Conservation (phyloP, 1,139 yeast species). For the Blastobotrys proliferans region DNA sequence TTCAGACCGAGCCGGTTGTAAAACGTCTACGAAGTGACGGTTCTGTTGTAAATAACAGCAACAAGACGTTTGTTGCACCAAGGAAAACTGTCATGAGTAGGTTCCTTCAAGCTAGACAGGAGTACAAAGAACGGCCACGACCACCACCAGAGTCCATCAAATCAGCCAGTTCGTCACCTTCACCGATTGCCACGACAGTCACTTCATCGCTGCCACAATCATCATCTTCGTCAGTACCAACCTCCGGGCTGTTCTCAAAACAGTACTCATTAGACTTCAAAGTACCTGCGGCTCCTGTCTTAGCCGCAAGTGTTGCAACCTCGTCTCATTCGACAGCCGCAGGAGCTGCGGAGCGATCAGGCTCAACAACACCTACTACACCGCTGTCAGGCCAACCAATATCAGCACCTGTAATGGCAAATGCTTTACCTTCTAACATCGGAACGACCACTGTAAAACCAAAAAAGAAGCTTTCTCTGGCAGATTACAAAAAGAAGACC, state of each 20-base stretch:
- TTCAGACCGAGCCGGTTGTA: conserved; percentile 10
- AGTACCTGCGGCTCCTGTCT: background rate
- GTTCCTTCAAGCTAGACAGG: conserved; percentile 14
- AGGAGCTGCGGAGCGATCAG: background rate
- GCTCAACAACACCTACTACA: conserved; percentile 5
- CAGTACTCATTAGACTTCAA: background rate
- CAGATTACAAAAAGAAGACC: conserved; percentile 76
- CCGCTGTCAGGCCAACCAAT: background rate
- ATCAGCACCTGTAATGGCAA: background rate
- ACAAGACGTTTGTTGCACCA: background rate
- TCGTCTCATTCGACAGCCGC: background rate
- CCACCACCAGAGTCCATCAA: too few relatives aligned
- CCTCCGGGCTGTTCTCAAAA: conserved; percentile 1
- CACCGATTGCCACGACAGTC: background rate
- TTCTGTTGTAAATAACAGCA: background rate
- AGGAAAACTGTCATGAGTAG: background rate
- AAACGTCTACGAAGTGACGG: background rate
- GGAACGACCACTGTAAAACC: conserved; percentile 16
- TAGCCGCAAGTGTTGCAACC: background rate
- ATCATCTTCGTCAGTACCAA: background rate
- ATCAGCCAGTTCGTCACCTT: too few relatives aligned
- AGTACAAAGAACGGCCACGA: conserved; percentile 5
- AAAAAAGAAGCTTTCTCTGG: conserved; percentile 72
- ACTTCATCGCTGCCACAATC: background rate
- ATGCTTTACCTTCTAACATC: background rate